Evolutionary conservation across 306 rosid genomes (phyloP).

Genomic region (Leucaena leucocephala): DNA sequence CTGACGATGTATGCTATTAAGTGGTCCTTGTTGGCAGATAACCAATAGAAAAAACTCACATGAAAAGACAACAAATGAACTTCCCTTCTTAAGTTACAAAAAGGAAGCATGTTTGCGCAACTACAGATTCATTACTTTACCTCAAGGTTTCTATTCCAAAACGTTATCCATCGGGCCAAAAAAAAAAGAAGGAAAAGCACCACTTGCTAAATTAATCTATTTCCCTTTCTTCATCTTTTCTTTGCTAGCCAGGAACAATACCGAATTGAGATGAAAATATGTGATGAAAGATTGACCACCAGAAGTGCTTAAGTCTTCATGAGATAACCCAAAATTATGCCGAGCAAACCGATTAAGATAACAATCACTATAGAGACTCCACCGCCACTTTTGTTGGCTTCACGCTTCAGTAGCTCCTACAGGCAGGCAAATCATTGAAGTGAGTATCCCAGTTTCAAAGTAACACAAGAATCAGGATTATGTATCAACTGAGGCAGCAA

Average conservation of each 20-base stretch:
- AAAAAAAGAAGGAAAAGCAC: constrained; percentile 33
- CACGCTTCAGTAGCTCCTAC: constrained; percentile 86
- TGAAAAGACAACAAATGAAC: constrained; percentile 32
- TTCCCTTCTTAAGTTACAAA: constrained; percentile 58
- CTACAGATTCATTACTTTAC: constrained; percentile 47
- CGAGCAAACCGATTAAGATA: constrained; percentile 66
- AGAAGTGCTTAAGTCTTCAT: constrained; percentile 55
- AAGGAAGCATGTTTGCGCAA: constrained; percentile 65
- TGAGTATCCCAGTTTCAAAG: constrained; percentile 20
- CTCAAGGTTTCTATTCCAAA: constrained; percentile 56
- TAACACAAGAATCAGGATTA: constrained; percentile 31
- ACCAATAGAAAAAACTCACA: constrained; percentile 44
- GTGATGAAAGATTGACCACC: constrained; percentile 32
- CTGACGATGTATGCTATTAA: constrained; percentile 41
- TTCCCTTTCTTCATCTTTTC: constrained; percentile 52
- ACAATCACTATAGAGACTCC: constrained; percentile 68
- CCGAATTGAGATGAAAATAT: constrained; percentile 39
- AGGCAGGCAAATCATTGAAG: constrained; percentile 31
- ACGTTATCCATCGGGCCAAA: constrained; percentile 44
- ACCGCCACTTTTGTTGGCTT: constrained; percentile 59
- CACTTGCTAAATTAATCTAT: constrained; percentile 46
- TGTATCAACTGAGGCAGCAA: constrained; percentile 11
- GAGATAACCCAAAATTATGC: constrained; percentile 75
- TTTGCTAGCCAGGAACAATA: constrained; percentile 46
- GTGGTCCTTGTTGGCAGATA: constrained; percentile 40